Conservation (phyloP, 2,329 filamentous ascomycete genomes). For the Tolypocladium inflatum region DNA sequence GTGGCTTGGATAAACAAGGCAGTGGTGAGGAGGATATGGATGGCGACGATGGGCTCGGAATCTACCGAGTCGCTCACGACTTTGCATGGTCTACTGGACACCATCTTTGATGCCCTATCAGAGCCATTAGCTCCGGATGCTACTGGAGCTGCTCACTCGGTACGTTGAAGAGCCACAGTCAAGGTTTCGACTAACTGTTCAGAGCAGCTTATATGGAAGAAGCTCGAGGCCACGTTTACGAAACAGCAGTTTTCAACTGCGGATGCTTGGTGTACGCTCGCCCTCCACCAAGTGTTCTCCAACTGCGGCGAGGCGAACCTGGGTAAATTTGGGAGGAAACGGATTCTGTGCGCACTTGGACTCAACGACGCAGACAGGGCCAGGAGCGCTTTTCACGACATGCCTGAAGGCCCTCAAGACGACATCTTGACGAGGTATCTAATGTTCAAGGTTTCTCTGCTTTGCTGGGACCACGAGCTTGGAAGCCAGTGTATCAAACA, state of each 20-base stretch:
- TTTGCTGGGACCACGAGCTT: conserved; percentile 43
- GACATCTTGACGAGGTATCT: conserved; percentile 63
- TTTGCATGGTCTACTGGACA: conserved; percentile 14
- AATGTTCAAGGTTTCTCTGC: conserved; percentile 63
- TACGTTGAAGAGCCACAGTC: conserved; percentile 22
- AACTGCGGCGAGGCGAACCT: conserved; percentile 56
- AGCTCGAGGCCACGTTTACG: conserved; percentile 49
- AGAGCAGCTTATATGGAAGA: conserved; percentile 69
- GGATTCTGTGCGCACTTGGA: conserved; percentile 60
- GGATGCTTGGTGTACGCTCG: conserved; percentile 62
- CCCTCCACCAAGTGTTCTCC: conserved; percentile 57
- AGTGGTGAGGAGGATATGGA: conserved; percentile 59
- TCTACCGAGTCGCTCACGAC: conserved; percentile 9
- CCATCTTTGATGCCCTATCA: conserved; percentile 33
- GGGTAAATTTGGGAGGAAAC: conserved; percentile 61
- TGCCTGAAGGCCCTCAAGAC: conserved; percentile 47
- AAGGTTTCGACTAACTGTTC: conserved; percentile 5
- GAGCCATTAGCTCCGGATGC: conserved; percentile 46
- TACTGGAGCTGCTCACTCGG: conserved; percentile 58
- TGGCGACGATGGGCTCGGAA: conserved; percentile 41
- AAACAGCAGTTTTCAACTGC: conserved; percentile 43
- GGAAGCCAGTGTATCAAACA: conserved; percentile 55
- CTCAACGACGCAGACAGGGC: conserved; percentile 18
- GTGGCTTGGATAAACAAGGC: conserved; percentile 58
- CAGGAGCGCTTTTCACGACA: conserved; percentile 36